phyloP scores from a whole-genome alignment of 257 asterid species.

The Solanum pinnatisectum region DNA sequence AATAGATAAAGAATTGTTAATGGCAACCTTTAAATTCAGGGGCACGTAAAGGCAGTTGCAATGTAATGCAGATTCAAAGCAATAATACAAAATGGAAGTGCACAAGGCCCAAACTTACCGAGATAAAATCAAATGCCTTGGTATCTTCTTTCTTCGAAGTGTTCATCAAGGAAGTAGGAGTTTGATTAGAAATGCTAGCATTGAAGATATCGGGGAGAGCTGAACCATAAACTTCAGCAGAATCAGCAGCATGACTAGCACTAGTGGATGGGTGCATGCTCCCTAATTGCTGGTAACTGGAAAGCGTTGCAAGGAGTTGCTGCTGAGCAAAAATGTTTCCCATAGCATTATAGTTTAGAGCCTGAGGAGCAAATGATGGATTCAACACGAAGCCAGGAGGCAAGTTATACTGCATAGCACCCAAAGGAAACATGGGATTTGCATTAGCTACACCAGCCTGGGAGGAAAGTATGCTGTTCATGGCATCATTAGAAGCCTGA shows the following conservation, averaged over 20 bases:
- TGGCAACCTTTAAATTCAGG: not conserved
- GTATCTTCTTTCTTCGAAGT: slow-evolving; percentile 72
- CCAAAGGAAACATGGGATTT: slow-evolving; percentile 48
- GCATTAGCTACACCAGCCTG: slow-evolving; percentile 47
- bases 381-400: slow-evolving; percentile 64
- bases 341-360: slow-evolving; percentile 49
- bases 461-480: slow-evolving; percentile 39
- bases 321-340: slow-evolving; percentile 72
- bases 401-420: slow-evolving; percentile 50
- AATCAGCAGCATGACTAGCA: slow-evolving; percentile 32
- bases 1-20: not conserved
- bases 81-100: slow-evolving; percentile 1
- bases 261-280: slow-evolving; percentile 35
- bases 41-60: not conserved
- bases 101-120: slow-evolving; percentile 43
- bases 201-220: slow-evolving; percentile 81
- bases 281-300: slow-evolving; percentile 80
- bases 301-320: slow-evolving; percentile 77
- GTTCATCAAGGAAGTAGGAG: slow-evolving; percentile 74
- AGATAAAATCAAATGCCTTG: slow-evolving; percentile 90
- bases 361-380: slow-evolving; percentile 58
- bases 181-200: slow-evolving; percentile 51
- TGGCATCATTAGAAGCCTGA: slow-evolving; percentile 28
- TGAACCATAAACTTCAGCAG: slow-evolving; percentile 38
- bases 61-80: not conserved